These are phyloP conservation scores for Phaffia rhodozyma DNA, from an alignment of 1,284 basidiomycete species.

Conservation along the genomic window DNA sequence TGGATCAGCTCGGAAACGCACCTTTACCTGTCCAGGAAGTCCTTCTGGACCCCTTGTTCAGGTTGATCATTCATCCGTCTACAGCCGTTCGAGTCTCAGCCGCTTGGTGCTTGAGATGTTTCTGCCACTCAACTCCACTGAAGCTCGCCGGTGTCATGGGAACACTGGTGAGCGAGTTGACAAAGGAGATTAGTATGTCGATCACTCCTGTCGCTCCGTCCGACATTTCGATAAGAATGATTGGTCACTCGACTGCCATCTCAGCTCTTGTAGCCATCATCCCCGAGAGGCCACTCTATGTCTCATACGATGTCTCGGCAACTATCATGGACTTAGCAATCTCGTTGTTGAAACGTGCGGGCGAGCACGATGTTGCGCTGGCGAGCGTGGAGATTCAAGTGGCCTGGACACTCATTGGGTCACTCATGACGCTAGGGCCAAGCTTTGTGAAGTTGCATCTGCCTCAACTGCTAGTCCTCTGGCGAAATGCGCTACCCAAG, in stretches of 20 bases:
- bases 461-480: conserved; percentile 82
- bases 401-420: conserved; percentile 84
- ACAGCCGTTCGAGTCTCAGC: conserved; percentile 75
- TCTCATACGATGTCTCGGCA: conserved; percentile 83
- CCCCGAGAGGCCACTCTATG: conserved; percentile 77
- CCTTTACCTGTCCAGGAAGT: conserved; percentile 82
- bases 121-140: conserved; percentile 77
- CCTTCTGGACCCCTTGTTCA: conserved; percentile 70
- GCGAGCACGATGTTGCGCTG: conserved; percentile 73
- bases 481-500: conserved; percentile 94
- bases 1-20: conserved; percentile 83
- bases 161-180: conserved; percentile 67
- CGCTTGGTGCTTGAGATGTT: conserved; percentile 75
- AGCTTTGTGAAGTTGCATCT: conserved; percentile 87
- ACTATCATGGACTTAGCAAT: conserved; percentile 87
- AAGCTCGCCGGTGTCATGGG: conserved; percentile 68
- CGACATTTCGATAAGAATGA: conserved; percentile 57
- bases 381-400: conserved; percentile 82
- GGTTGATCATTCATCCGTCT: conserved; percentile 73
- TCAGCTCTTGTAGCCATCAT: conserved; percentile 77
- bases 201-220: conserved; percentile 53
- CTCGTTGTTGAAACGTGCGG: conserved; percentile 75
- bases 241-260: conserved; percentile 81
- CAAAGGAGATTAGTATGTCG: conserved; percentile 42
- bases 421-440: conserved; percentile 83